These are phyloP conservation scores for Sarocladium oryzae DNA, from an alignment of 2,329 filamentous ascomycete species.

Conservation along the genomic window DNA sequence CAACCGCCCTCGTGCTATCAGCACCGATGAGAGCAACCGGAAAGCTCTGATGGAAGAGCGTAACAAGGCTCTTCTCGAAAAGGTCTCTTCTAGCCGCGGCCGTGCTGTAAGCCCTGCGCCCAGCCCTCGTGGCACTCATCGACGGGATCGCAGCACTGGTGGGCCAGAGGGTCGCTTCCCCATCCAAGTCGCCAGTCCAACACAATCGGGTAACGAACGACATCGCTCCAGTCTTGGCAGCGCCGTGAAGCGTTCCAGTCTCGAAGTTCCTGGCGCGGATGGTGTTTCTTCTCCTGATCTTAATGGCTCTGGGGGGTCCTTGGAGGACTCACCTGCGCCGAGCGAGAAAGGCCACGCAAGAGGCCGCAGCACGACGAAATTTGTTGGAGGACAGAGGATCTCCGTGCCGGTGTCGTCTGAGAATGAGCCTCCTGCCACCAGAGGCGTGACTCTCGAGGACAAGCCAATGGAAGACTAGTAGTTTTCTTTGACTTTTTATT, in stretches of 20 bases:
- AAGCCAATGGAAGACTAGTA: constrained; percentile 45
- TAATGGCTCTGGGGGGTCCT: constrained; percentile 31
- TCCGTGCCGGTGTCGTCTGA: constrained; percentile 21
- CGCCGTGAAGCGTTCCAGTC: constrained; percentile 57
- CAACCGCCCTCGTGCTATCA: constrained; percentile 75
- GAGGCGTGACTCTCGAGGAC: constrained; percentile 44
- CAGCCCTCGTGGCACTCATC: constrained; percentile 50
- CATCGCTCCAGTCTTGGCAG: constrained; percentile 45
- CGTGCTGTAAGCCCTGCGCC: constrained; percentile 70
- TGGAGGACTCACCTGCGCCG: background rate
- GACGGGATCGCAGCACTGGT: constrained; percentile 73
- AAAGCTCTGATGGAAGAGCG: constrained; percentile 92
- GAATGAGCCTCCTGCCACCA: constrained; percentile 17
- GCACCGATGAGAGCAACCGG: constrained; percentile 91
- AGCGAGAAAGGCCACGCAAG: background rate
- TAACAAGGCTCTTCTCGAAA: constrained; percentile 71
- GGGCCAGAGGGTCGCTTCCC: constrained; percentile 77
- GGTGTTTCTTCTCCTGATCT: constrained; percentile 27
- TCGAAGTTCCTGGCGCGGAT: constrained; percentile 70
- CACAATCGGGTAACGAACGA: constrained; percentile 39
- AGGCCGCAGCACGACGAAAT: constrained; percentile 21
- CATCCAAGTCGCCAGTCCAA: constrained; percentile 59
- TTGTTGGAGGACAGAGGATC: constrained; percentile 45
- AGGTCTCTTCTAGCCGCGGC: constrained; percentile 56
- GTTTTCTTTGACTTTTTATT: background rate